Conservation (phyloP, 371 early-diverging fungal species). For the Mucor lusitanicus region DNA sequence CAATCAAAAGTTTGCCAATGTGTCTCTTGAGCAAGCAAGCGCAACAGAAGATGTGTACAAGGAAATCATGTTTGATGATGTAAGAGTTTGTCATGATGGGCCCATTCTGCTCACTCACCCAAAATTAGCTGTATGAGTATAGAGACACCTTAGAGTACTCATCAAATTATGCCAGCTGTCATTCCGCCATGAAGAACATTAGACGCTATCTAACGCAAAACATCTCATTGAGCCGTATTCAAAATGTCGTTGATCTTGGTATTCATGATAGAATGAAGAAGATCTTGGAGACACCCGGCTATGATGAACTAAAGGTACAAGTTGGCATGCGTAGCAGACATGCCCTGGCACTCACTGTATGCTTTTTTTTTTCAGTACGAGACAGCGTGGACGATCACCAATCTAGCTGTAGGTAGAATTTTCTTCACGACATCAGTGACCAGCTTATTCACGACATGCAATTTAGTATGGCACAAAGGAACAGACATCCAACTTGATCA, state of each 20-base stretch:
- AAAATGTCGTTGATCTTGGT: conserved; percentile 14
- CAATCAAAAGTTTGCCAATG: conserved; percentile 21
- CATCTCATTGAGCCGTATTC: conserved; percentile 15
- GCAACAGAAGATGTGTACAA: conserved; percentile 2
- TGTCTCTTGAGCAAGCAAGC: conserved; percentile 9
- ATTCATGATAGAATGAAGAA: conserved; percentile 3
- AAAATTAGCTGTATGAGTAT: conserved; percentile 14
- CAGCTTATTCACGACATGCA: not conserved
- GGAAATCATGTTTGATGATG: conserved; percentile 15
- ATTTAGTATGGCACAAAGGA: conserved; percentile 36
- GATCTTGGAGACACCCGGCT: conserved; percentile 12
- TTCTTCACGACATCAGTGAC: not conserved
- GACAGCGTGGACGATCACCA: conserved; percentile 51
- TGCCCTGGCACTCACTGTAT: not conserved
- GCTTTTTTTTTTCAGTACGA: conserved; percentile 33
- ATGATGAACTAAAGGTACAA: conserved; percentile 18
- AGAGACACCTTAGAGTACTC: conserved; percentile 8
- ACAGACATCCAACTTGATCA: conserved; percentile 35
- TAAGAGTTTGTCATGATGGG: not conserved
- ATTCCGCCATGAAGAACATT: conserved; percentile 18
- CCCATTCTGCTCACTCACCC: not conserved
- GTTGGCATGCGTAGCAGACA: not conserved
- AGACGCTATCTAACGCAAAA: conserved; percentile 23
- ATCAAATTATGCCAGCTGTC: conserved; percentile 8
- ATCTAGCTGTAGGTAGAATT: conserved; percentile 38